Evolutionary conservation across 352 stramenopile genomes (phyloP), one percentile per base, ranked within the genome.

Genomic region (Globisporangium cederbergense): DNA sequence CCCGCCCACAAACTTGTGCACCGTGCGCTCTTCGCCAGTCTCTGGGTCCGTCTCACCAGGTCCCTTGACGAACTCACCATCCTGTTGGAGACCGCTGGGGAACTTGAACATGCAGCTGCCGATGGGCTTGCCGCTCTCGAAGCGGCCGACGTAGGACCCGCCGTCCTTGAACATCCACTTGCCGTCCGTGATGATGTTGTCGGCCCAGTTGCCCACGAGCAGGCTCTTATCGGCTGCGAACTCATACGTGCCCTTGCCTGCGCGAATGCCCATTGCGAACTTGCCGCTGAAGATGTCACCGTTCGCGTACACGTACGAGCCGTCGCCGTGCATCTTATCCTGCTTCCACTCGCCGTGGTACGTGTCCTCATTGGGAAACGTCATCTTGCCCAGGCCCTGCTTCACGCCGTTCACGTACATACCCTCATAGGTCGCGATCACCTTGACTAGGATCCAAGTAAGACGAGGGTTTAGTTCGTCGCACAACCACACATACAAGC

Each of bases 131-230:
- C 90, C 91, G 38, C 77, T 76, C 36, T 96, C 88, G 59, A 98
- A 98, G 57, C 78, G 73, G 1, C 92, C 86, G 36, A 90, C 72
- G 71, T 91, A 93, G 22, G 83, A 89, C 1, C 84, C 88, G 18
- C 84, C 88, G 62, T 95, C 88, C 45, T 97, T 94, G 67, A 97
- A 96, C 53, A 96, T 69, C 92, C 91, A 97, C 67, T 96, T 95
- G 55, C 92, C 92, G 47, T 94, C 84, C 0, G 76, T 91, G 64
- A 98, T 95, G 54, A 73, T 79, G 62, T 95, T 89, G 28, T 95
- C 77, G 8, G 77, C 73, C 91, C 91, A 98, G 60, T 82, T 89
- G 18, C 92, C 91, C 2, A 95, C 81, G 34, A 97, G 78, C 13
- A 94, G 70, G 65, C 81, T 95, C 55, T 88, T 84, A 74, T 97